These are phyloP conservation scores for Chiua sp. DNA, from an alignment of 1,284 basidiomycete species.

Conservation along the genomic window DNA sequence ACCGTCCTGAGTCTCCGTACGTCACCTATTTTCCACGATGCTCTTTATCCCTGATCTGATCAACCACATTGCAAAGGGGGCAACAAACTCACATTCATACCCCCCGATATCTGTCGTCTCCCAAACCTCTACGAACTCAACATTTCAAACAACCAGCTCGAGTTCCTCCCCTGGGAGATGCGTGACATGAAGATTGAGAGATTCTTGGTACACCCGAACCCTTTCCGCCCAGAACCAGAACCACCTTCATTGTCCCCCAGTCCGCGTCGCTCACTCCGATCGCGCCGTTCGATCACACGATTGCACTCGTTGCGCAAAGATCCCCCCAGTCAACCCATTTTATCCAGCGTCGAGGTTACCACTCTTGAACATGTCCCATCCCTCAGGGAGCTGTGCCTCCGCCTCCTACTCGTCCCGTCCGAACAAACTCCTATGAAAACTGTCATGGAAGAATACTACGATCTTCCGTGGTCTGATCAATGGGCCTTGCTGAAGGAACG, in stretches of 20 bases:
- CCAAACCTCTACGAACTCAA: slow-evolving; percentile 64
- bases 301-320: slow-evolving; percentile 25
- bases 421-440: slow-evolving; percentile 19
- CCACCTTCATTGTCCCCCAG: slow-evolving; percentile 23
- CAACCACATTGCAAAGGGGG: slow-evolving; percentile 17
- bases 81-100: slow-evolving; percentile 62
- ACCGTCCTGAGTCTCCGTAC: slow-evolving; percentile 39
- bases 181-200: slow-evolving; percentile 52
- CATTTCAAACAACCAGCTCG: slow-evolving; percentile 62
- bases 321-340: slow-evolving; percentile 19
- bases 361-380: slow-evolving; percentile 43
- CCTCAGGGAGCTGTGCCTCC: slow-evolving; percentile 56
- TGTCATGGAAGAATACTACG: slow-evolving; percentile 41
- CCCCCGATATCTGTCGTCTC: slow-evolving; percentile 66
- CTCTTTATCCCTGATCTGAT: slow-evolving; percentile 6
- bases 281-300: slow-evolving; percentile 25
- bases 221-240: slow-evolving; percentile 53
- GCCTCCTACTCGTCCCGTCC: slow-evolving; percentile 48
- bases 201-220: slow-evolving; percentile 60
- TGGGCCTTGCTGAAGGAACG: slow-evolving; percentile 42
- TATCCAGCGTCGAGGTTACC: slow-evolving; percentile 34
- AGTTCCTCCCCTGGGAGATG: slow-evolving; percentile 71
- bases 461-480: slow-evolving; percentile 40
- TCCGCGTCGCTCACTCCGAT: slow-evolving; percentile 1
- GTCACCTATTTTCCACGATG: slow-evolving; percentile 12